These are phyloP conservation scores for Galerina sulciceps DNA, from an alignment of 768 basidiomycete genomes.

Conservation along the genomic window DNA sequence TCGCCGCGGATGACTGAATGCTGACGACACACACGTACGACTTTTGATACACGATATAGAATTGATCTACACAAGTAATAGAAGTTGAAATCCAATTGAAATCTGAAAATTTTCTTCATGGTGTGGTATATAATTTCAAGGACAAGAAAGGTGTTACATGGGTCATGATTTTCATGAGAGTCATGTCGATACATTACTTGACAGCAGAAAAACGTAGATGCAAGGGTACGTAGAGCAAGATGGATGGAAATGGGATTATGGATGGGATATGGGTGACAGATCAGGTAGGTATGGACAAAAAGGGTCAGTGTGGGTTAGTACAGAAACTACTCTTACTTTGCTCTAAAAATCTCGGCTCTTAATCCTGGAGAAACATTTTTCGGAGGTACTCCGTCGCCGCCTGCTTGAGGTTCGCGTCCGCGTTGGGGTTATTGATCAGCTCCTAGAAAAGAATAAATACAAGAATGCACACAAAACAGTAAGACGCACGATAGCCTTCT, in stretches of 20 bases:
- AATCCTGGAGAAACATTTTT: conserved; percentile 58
- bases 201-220: background rate
- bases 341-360: too few species aligned
- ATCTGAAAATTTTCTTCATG: background rate
- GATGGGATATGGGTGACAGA: background rate
- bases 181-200: conserved; percentile 6
- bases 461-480: background rate
- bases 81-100: background rate
- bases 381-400: conserved; percentile 76
- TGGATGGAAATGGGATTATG: background rate
- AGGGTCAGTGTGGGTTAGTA: background rate
- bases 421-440: conserved; percentile 58
- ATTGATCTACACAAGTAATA: background rate
- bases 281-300: background rate
- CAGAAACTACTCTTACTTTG: background rate
- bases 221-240: background rate
- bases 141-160: too few species aligned
- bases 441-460: conserved; percentile 38
- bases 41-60: background rate
- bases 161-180: conserved; percentile 4
- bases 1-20: background rate
- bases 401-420: conserved; percentile 65
- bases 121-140: background rate
- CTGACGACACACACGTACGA: too few species aligned
- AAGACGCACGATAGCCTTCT: conserved; percentile 60